A percentile compares a stretch with the other conserved stretches of the same genome.
phyloP scores from a whole-genome alignment of 2,329 filamentous ascomycete genomes.

The Verticillium klebahnii region DNA sequence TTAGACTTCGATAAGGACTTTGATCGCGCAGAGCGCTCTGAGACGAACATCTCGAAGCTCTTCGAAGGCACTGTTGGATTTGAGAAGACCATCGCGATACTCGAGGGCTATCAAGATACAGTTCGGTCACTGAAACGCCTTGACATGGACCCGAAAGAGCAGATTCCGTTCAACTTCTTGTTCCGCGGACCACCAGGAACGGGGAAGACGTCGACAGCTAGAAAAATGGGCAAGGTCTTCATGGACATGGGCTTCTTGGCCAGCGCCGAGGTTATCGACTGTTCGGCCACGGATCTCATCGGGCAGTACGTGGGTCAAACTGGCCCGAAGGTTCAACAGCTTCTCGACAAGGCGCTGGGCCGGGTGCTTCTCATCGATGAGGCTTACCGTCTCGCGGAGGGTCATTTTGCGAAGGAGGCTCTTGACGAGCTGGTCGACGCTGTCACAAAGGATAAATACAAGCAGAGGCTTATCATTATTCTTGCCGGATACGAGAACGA shows the following conservation, averaged over 20 bases:
- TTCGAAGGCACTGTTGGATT: conserved; percentile 58
- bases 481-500: conserved; percentile 65
- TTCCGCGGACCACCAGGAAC: conserved; percentile 65
- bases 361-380: conserved; percentile 69
- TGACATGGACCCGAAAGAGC: conserved; percentile 49
- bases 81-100: conserved; percentile 45
- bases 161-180: conserved; percentile 63
- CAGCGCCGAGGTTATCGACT: conserved; percentile 55
- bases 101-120: conserved; percentile 50
- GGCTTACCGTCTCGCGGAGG: conserved; percentile 60
- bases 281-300: conserved; percentile 64
- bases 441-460: conserved; percentile 51
- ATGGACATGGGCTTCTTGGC: conserved; percentile 63
- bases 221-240: conserved; percentile 70
- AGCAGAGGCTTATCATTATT: conserved; percentile 59
- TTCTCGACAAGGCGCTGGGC: conserved; percentile 58
- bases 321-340: conserved; percentile 57
- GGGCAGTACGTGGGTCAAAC: conserved; percentile 67
- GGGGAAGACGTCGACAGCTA: conserved; percentile 68
- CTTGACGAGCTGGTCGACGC: conserved; percentile 49
- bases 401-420: conserved; percentile 52
- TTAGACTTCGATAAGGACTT: conserved; percentile 57
- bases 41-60: conserved; percentile 44
- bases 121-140: conserved; percentile 45
- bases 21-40: conserved; percentile 42